Percentiles rank a stretch among this genome's conserved stretches.
Evolutionary conservation across 2,329 filamentous ascomycete species (phyloP).

Genomic region (Pseudocercospora fuligena): DNA sequence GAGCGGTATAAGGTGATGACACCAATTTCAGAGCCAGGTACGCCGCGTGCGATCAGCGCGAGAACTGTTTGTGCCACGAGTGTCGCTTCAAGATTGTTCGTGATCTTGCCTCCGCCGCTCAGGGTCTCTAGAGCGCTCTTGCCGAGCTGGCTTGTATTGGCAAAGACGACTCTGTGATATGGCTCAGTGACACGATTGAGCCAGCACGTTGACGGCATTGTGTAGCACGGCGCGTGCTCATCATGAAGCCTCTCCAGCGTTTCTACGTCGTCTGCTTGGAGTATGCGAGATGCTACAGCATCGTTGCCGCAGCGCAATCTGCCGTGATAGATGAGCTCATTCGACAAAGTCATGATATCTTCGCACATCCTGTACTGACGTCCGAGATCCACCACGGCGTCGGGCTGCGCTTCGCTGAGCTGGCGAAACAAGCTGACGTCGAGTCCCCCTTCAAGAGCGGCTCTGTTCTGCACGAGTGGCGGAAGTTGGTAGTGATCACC

Average conservation of each 20-base stretch:
- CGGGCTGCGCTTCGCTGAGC: constrained; percentile 84
- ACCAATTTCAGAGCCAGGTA: constrained; percentile 78
- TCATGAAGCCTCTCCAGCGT: constrained; percentile 44
- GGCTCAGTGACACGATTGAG: constrained; percentile 73
- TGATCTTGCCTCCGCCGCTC: constrained; percentile 71
- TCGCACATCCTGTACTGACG: constrained; percentile 99
- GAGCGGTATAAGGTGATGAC: constrained; percentile 97
- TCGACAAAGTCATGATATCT: constrained; percentile 93
- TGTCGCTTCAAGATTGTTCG: constrained; percentile 81
- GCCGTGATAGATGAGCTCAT: constrained; percentile 90
- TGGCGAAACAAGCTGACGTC: constrained; percentile 94
- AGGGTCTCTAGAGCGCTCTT: constrained; percentile 68
- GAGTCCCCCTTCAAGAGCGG: constrained; percentile 81
- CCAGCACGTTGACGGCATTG: constrained; percentile 65
- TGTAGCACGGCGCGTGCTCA: background rate
- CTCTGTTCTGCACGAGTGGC: constrained; percentile 89
- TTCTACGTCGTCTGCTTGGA: constrained; percentile 63
- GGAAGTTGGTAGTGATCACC: constrained; percentile 97
- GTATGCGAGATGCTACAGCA: constrained; percentile 69
- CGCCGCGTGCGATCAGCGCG: constrained; percentile 73
- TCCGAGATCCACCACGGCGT: constrained; percentile 86
- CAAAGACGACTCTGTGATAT: constrained; percentile 75
- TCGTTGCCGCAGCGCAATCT: constrained; percentile 86
- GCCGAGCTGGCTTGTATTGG: constrained; percentile 82
- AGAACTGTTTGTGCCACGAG: constrained; percentile 81